A percentile compares a stretch with the other conserved stretches of the same genome.
Evolutionary conservation across 805 yeast species (phyloP).

Genomic region (Wickerhamomyces bovis): DNA sequence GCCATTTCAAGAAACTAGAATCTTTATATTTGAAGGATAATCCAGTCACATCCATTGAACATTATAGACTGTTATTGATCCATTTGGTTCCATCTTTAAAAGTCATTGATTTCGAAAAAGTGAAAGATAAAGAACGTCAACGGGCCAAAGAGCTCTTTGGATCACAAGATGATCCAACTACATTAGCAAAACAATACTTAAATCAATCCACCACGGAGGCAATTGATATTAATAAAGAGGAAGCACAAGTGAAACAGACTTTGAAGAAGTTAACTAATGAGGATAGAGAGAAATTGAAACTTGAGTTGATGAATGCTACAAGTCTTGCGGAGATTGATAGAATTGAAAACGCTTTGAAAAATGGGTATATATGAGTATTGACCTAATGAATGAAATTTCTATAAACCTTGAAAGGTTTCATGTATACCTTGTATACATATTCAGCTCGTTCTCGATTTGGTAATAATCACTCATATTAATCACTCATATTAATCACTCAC

Average conservation of each 20-base stretch:
- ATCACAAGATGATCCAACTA: constrained; percentile 13
- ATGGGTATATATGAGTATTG: constrained; percentile 30
- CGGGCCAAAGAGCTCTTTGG: constrained; percentile 42
- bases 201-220: not conserved
- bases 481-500: not conserved
- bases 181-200: constrained; percentile 24
- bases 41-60: constrained; percentile 40
- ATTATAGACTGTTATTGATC: constrained; percentile 57
- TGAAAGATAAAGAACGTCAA: constrained; percentile 49
- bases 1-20: constrained; percentile 35
- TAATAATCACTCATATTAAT: not conserved
- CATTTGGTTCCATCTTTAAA: constrained; percentile 58
- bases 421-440: no score
- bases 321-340: constrained; percentile 70
- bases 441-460: not conserved
- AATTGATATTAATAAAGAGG: constrained; percentile 22
- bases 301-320: constrained; percentile 54
- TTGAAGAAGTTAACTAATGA: constrained; percentile 45
- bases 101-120: constrained; percentile 61
- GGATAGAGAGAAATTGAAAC: constrained; percentile 45
- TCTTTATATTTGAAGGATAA: constrained; percentile 53
- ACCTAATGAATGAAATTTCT: no score
- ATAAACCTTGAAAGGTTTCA: no score
- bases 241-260: constrained; percentile 30
- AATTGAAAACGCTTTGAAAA: constrained; percentile 50